Percentiles rank a stretch among this genome's conserved stretches.
Conservation (phyloP, 495 filamentous ascomycete species). For the Xylaria curta region DNA sequence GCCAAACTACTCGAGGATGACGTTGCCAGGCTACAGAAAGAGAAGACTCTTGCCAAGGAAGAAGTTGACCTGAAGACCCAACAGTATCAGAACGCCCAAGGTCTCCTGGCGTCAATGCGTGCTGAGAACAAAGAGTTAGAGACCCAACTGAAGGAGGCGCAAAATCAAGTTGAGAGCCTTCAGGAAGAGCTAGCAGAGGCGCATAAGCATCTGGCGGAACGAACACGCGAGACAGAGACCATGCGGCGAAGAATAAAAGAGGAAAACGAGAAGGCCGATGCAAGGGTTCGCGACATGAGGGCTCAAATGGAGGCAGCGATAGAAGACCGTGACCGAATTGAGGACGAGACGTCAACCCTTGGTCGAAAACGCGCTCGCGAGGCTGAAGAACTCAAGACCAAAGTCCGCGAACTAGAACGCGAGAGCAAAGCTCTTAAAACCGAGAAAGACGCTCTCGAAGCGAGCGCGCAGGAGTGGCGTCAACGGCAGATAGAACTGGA, state of each 20-base stretch:
- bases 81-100: constrained; percentile 86
- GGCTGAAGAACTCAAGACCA: constrained; percentile 81
- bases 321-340: constrained; percentile 89
- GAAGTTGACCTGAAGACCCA: constrained; percentile 83
- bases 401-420: constrained; percentile 80
- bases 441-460: constrained; percentile 70
- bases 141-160: constrained; percentile 92
- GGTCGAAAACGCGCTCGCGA: constrained; percentile 79
- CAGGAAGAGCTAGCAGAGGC: constrained; percentile 93
- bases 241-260: constrained; percentile 91
- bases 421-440: constrained; percentile 72
- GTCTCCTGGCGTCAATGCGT: constrained; percentile 86
- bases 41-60: constrained; percentile 72
- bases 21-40: constrained; percentile 64
- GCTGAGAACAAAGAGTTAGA: constrained; percentile 87
- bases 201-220: constrained; percentile 85
- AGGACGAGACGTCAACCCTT: constrained; percentile 83
- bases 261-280: constrained; percentile 80
- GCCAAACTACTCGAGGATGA: constrained; percentile 77
- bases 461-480: constrained; percentile 71
- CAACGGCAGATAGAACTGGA: constrained; percentile 77
- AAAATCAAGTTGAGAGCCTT: constrained; percentile 80
- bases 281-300: constrained; percentile 84
- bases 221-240: constrained; percentile 93
- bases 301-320: constrained; percentile 85